These are phyloP conservation scores for Aureobasidium sp. DNA, from an alignment of 2,329 filamentous ascomycete species.

Conservation along the genomic window DNA sequence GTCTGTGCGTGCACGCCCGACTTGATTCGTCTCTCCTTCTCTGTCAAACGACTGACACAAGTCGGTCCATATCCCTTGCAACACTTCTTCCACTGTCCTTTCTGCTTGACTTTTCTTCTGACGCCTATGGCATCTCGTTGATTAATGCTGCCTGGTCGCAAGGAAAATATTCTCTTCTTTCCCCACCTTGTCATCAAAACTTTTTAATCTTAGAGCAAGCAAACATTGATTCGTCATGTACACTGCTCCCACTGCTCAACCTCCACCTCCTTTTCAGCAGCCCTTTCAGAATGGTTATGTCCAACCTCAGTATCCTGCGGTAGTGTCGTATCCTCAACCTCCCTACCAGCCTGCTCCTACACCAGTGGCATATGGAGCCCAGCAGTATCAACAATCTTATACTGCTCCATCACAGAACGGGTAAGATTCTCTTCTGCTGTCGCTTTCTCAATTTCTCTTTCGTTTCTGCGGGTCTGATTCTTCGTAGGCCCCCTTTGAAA, in stretches of 20 bases:
- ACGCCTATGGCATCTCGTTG: slow-evolving; percentile 12
- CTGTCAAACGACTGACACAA: slow-evolving; percentile 10
- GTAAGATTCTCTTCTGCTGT: background rate
- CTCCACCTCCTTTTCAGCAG: slow-evolving; percentile 27
- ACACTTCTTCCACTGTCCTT: slow-evolving; percentile 9
- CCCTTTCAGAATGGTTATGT: slow-evolving; percentile 18
- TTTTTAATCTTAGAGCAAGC: background rate
- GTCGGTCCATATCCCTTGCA: slow-evolving; percentile 10
- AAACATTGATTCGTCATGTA: slow-evolving; percentile 12
- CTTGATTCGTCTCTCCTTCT: slow-evolving; percentile 13
- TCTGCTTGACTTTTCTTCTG: background rate
- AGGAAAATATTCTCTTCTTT: background rate
- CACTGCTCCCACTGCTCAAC: slow-evolving; percentile 24
- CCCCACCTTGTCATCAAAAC: background rate
- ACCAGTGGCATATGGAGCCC: slow-evolving; percentile 18
- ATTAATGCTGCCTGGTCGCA: background rate
- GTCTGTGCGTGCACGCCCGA: slow-evolving; percentile 7
- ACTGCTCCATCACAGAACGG: background rate
- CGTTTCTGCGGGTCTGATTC: slow-evolving; percentile 1
- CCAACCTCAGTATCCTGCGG: background rate
- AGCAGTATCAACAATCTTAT: slow-evolving; percentile 23
- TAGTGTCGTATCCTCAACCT: slow-evolving; percentile 22
- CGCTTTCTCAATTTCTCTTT: background rate
- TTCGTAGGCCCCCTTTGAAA: slow-evolving; percentile 32
- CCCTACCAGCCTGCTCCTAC: slow-evolving; percentile 22